A percentile compares a stretch with the other conserved stretches of the same genome.
Evolutionary conservation across 2,329 filamentous ascomycete species (phyloP).

Genomic region (Graphiopsis chlorocephala): DNA sequence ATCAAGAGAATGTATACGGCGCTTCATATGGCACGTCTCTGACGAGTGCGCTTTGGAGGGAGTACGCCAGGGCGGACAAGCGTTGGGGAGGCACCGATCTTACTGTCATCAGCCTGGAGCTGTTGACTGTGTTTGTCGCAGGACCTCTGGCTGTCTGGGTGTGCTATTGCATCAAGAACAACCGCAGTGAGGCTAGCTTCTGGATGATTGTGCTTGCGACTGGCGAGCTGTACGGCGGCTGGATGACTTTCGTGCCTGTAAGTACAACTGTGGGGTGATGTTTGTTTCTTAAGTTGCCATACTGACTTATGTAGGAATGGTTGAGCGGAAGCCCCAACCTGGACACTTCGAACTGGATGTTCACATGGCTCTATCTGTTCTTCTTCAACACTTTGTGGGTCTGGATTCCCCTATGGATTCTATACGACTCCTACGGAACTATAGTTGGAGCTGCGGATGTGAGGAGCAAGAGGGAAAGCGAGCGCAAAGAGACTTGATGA

Average conservation of each 20-base stretch:
- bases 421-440: conserved; percentile 51
- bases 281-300: too few species aligned
- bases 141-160: conserved; percentile 58
- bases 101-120: conserved; percentile 57
- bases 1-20: conserved; percentile 56
- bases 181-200: conserved; percentile 48
- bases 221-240: conserved; percentile 61
- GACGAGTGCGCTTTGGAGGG: conserved; percentile 59
- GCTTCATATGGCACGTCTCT: conserved; percentile 55
- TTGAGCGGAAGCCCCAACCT: conserved; percentile 57
- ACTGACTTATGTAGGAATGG: conserved; percentile 51
- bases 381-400: conserved; percentile 67
- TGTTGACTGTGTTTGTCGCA: conserved; percentile 59
- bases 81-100: conserved; percentile 60
- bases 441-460: conserved; percentile 24
- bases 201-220: conserved; percentile 59
- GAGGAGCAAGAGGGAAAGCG: conserved; percentile 14
- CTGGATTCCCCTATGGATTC: conserved; percentile 56
- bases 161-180: conserved; percentile 46
- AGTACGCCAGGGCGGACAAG: conserved; percentile 63
- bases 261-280: too few species aligned
- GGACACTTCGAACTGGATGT: conserved; percentile 59
- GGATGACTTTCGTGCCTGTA: conserved; percentile 17
- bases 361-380: conserved; percentile 61
- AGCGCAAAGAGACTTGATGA: conserved; percentile 19